Evolutionary conservation across 352 stramenopile genomes (phyloP).

Genomic region (Phytophthora capsici): DNA sequence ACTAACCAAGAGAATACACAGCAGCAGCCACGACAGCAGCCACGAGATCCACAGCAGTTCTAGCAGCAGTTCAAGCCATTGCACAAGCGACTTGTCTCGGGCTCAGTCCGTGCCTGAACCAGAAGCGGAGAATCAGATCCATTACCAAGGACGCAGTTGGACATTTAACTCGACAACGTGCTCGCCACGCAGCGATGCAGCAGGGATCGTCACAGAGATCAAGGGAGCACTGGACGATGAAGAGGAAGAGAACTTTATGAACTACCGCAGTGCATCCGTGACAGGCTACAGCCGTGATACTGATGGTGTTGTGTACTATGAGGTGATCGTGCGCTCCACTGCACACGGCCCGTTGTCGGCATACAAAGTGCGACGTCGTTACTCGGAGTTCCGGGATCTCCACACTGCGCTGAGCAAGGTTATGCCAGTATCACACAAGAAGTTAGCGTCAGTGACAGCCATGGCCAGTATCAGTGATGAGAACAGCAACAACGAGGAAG

Average conservation of each 20-base stretch:
- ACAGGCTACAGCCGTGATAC: slow-evolving; percentile 79
- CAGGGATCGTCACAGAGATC: slow-evolving; percentile 1
- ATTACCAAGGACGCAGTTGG: slow-evolving; percentile 30
- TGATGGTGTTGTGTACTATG: slow-evolving; percentile 81
- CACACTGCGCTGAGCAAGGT: slow-evolving; percentile 58
- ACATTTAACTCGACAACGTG: slow-evolving; percentile 35
- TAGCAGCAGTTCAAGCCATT: slow-evolving; percentile 34
- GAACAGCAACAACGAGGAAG: slow-evolving; percentile 21
- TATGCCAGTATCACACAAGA: slow-evolving; percentile 50
- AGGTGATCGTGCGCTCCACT: slow-evolving; percentile 73
- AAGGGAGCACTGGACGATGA: slow-evolving; percentile 30
- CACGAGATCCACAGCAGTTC: slow-evolving; percentile 16
- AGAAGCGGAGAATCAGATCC: slow-evolving; percentile 36
- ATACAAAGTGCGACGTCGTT: slow-evolving; percentile 80
- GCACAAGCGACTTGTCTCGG: slow-evolving; percentile 22
- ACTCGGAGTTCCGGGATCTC: slow-evolving; percentile 76
- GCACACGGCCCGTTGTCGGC: slow-evolving; percentile 72
- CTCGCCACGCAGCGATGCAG: slow-evolving; percentile 32
- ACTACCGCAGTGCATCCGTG: slow-evolving; percentile 66
- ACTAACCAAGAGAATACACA: slow-evolving; percentile 24
- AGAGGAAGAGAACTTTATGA: slow-evolving; percentile 79
- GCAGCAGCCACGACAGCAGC: slow-evolving; percentile 25
- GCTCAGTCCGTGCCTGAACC: slow-evolving; percentile 37
- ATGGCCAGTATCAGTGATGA: slow-evolving; percentile 44
- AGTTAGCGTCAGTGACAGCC: slow-evolving; percentile 34